phyloP scores from a whole-genome alignment of 257 asterid genomes.

The Prunella vulgaris region DNA sequence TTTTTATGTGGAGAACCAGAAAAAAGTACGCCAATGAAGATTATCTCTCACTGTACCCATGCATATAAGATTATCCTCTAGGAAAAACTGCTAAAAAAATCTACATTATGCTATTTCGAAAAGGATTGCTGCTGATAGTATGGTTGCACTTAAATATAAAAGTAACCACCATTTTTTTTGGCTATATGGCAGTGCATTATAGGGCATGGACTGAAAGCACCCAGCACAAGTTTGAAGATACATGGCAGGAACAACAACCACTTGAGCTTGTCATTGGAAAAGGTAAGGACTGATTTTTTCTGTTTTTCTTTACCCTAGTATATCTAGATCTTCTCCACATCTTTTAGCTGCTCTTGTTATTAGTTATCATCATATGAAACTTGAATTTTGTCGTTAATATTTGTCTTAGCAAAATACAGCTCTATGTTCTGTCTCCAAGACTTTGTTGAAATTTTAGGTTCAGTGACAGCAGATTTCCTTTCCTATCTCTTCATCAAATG shows the following conservation, averaged over 20 bases:
- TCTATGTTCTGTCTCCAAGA: not conserved
- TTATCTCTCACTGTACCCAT: not conserved
- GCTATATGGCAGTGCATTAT: constrained; percentile 58
- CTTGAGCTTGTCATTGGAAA: constrained; percentile 87
- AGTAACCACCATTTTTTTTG: not conserved
- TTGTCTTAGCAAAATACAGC: not conserved
- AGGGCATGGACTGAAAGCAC: constrained; percentile 94
- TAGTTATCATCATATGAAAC: not conserved
- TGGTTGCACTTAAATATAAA: not conserved
- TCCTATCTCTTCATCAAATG: not conserved
- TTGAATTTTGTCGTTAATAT: not conserved
- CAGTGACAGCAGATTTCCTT: not conserved
- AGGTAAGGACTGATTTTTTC: constrained; percentile 44
- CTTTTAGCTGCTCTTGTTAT: not conserved
- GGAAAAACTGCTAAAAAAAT: not conserved
- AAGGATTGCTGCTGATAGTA: not conserved
- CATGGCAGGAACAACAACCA: constrained; percentile 95
- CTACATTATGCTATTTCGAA: not conserved
- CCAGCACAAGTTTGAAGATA: constrained; percentile 89
- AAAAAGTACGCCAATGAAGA: not conserved
- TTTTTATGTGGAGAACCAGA: not conserved
- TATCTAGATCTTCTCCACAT: constrained; percentile 2
- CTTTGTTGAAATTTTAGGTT: not conserved
- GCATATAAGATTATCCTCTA: not conserved
- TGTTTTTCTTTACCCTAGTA: not conserved